Percentiles rank a stretch among this genome's conserved stretches.
Evolutionary conservation across 2,329 filamentous ascomycete species (phyloP).

Genomic region (Colletotrichum chlorophyti): DNA sequence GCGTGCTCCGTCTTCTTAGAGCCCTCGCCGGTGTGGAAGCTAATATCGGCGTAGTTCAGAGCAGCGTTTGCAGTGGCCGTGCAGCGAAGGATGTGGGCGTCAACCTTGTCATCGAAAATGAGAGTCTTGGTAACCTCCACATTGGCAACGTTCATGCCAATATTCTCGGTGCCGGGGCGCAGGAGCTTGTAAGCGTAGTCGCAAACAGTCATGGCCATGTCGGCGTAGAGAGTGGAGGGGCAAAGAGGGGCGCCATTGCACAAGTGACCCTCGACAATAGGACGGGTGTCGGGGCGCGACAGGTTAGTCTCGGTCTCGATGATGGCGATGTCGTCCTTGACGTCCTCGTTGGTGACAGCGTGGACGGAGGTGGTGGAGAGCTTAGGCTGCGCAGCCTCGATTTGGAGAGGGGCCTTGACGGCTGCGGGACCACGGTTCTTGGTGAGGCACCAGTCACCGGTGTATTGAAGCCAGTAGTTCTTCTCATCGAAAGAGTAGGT

Average conservation of each 20-base stretch:
- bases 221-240: constrained; percentile 64
- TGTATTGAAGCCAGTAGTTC: constrained; percentile 71
- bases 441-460: constrained; percentile 74
- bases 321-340: constrained; percentile 64
- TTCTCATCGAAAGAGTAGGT: constrained; percentile 77
- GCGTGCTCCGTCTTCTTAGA: constrained; percentile 67
- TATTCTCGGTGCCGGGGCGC: constrained; percentile 59
- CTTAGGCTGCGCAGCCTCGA: constrained; percentile 56
- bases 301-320: constrained; percentile 72
- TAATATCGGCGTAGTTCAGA: constrained; percentile 59
- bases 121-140: constrained; percentile 76
- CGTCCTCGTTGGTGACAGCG: constrained; percentile 66
- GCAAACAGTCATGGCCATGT: constrained; percentile 69
- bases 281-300: constrained; percentile 65
- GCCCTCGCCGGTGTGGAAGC: constrained; percentile 66
- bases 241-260: constrained; percentile 73
- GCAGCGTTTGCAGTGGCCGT: constrained; percentile 65
- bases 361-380: constrained; percentile 72
- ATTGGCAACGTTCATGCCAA: constrained; percentile 68
- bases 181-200: constrained; percentile 70
- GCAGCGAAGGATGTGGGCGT: constrained; percentile 65
- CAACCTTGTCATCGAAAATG: constrained; percentile 57
- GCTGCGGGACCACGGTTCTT: constrained; percentile 66
- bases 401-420: constrained; percentile 37
- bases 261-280: constrained; percentile 67